These are phyloP conservation scores for Dryadomyces quercivorus DNA, from an alignment of 2,329 filamentous ascomycete genomes.

Conservation along the genomic window DNA sequence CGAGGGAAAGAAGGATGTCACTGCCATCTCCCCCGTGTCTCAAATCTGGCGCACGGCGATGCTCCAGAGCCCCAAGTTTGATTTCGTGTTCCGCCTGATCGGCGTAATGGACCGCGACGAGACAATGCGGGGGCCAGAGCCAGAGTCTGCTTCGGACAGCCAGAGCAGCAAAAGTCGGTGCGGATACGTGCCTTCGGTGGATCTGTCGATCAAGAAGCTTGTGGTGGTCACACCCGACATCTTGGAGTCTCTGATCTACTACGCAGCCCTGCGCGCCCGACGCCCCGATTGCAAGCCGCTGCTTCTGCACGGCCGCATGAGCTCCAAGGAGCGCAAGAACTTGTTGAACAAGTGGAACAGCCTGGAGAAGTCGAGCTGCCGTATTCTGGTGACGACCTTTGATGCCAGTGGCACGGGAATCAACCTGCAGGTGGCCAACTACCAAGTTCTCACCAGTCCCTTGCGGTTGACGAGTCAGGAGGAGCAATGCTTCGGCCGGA, in stretches of 20 bases:
- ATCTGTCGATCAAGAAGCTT: slow-evolving; percentile 1
- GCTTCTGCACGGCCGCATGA: slow-evolving; percentile 7
- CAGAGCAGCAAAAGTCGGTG: too few relatives aligned
- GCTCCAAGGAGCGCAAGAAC: neutral
- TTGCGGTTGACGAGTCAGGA: slow-evolving; percentile 1
- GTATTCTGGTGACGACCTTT: slow-evolving; percentile 4
- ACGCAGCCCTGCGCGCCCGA: slow-evolving; percentile 1
- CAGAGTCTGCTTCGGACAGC: too few relatives aligned
- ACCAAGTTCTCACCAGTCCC: slow-evolving; percentile 6
- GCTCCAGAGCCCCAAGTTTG: slow-evolving; percentile 3
- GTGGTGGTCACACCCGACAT: slow-evolving; percentile 6
- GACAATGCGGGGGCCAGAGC: neutral
- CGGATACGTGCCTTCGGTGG: too few relatives aligned
- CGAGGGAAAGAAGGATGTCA: neutral
- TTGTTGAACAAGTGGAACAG: neutral
- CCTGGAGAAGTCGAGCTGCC: neutral
- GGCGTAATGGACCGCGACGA: neutral
- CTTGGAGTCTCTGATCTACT: slow-evolving; percentile 5
- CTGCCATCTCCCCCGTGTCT: neutral
- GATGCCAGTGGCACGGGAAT: slow-evolving; percentile 4
- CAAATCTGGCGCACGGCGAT: neutral
- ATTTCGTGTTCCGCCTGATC: slow-evolving; percentile 1
- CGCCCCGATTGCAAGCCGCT: neutral
- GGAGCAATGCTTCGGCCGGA: slow-evolving; percentile 5
- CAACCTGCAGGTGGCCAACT: slow-evolving; percentile 6